Evolutionary conservation across 805 yeast species (phyloP).

Genomic region (Barnettozyma sucrosica): DNA sequence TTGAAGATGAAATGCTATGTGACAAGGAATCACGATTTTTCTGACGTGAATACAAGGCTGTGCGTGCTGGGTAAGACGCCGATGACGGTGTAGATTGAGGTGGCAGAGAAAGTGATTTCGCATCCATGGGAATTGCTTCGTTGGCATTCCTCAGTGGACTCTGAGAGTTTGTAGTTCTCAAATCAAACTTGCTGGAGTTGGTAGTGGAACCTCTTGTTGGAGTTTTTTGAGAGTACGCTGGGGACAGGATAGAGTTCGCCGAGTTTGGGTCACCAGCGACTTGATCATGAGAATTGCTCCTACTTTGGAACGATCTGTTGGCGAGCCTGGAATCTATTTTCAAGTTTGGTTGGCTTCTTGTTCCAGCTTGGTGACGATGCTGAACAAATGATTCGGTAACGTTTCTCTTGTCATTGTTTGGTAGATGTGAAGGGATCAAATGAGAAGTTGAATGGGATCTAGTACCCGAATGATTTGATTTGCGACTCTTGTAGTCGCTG

Average conservation of each 20-base stretch:
- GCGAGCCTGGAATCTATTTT: slow-evolving; percentile 10
- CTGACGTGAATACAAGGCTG: not conserved
- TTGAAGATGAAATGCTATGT: not conserved
- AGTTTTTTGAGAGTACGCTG: not conserved
- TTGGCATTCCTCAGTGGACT: not conserved
- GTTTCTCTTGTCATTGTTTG: slow-evolving; percentile 13
- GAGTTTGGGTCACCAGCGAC: not conserved
- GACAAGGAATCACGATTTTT: not conserved
- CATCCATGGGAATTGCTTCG: not conserved
- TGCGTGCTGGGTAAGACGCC: not conserved
- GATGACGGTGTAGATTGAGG: not conserved
- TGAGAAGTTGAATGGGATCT: slow-evolving; percentile 15
- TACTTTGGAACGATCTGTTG: not conserved
- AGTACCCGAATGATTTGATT: slow-evolving; percentile 5
- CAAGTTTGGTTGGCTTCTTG: slow-evolving; percentile 2
- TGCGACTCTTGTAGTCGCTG: not conserved
- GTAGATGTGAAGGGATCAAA: not conserved
- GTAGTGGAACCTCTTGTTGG: not conserved
- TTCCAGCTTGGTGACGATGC: not conserved
- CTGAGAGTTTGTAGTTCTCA: not conserved
- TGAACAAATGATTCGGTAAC: slow-evolving; percentile 14
- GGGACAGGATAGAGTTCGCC: not conserved
- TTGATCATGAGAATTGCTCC: not conserved
- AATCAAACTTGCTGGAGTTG: not conserved
- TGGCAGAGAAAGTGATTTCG: not conserved